These are phyloP conservation scores for Diplodia sapinea DNA, from an alignment of 2,329 filamentous ascomycete species.

Conservation along the genomic window DNA sequence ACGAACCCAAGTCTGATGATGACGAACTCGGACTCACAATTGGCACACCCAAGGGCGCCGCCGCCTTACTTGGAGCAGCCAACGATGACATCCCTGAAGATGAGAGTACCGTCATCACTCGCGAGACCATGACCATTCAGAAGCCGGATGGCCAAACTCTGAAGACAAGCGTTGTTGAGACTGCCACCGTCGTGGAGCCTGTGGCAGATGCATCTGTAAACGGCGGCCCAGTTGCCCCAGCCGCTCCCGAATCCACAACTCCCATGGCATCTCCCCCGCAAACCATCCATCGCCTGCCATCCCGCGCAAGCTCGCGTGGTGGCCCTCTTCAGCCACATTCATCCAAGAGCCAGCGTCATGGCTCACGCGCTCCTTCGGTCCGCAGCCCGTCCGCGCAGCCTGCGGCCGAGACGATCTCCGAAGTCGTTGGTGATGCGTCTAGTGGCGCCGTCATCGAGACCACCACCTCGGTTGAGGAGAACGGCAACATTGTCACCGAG, in stretches of 20 bases:
- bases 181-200: conserved; percentile 1
- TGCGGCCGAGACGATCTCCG: not conserved
- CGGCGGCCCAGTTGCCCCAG: not conserved
- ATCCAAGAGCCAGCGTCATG: conserved; percentile 1
- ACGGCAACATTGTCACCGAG: not conserved
- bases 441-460: not conserved
- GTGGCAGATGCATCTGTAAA: not conserved
- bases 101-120: conserved; percentile 10
- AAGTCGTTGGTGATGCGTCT: not conserved
- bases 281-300: not conserved
- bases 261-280: not conserved
- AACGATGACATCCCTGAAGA: conserved; percentile 1
- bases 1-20: conserved; percentile 22
- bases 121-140: conserved; percentile 8
- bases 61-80: conserved; percentile 15
- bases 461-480: not conserved
- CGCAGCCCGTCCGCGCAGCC: not conserved
- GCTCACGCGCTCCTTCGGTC: conserved; percentile 17
- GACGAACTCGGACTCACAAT: conserved; percentile 26
- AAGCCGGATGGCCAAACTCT: conserved; percentile 18
- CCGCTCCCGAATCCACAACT: conserved; percentile 4
- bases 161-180: not conserved
- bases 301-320: not conserved
- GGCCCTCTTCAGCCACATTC: conserved; percentile 4
- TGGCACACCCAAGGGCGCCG: conserved; percentile 28